phyloP scores from a whole-genome alignment of 805 yeast species.

The Monosporozyma siamensis region DNA sequence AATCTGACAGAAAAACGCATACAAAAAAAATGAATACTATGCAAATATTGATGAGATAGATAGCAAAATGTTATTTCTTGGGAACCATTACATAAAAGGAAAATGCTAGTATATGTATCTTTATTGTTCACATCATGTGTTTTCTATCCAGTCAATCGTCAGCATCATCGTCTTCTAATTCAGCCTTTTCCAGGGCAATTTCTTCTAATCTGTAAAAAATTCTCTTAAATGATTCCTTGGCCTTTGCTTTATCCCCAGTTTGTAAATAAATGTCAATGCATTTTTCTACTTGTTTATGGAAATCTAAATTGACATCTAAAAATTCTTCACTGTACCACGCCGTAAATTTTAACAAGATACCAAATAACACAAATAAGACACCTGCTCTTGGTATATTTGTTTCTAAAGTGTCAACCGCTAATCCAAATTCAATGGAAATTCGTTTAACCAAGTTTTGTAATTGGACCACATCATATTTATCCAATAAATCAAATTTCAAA shows the following conservation, averaged over 20 bases:
- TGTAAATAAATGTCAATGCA: constrained; percentile 5
- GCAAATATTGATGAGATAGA: no score
- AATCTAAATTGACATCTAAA: constrained; percentile 1
- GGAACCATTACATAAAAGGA: no score
- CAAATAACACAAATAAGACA: neutral
- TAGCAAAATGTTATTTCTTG: no score
- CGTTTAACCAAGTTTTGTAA: constrained; percentile 30
- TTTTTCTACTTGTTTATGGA: neutral
- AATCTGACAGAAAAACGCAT: no score
- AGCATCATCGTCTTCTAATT: no score
- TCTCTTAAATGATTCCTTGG: neutral
- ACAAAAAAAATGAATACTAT: no score
- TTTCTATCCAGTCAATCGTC: no score
- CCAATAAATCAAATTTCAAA: constrained; percentile 18
- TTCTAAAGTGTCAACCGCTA: neutral
- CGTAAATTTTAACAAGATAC: neutral
- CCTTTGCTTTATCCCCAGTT: neutral
- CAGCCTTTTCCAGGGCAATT: no score
- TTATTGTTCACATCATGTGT: no score
- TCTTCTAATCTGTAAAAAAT: neutral
- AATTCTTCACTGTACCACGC: neutral
- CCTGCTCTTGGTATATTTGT: neutral
- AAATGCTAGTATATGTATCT: no score
- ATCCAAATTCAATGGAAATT: neutral
- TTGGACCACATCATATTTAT: constrained; percentile 22